A percentile compares a stretch with the other conserved stretches of the same genome.
These are phyloP conservation scores for Microsporum canis DNA, from an alignment of 2,329 filamentous ascomycete genomes.

Conservation along the genomic window DNA sequence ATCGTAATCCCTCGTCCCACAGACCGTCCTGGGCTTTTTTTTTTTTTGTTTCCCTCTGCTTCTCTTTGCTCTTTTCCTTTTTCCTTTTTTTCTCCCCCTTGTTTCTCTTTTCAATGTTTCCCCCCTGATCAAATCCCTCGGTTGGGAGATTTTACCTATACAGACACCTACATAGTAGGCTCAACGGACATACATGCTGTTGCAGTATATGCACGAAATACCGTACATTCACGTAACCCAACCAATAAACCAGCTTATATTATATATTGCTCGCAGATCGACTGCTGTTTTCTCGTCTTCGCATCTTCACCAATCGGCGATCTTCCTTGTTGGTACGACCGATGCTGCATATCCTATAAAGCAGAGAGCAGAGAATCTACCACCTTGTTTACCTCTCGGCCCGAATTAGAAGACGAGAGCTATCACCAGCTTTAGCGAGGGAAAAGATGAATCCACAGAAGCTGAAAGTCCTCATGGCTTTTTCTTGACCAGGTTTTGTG, in stretches of 20 bases:
- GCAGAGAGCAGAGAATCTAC: not conserved
- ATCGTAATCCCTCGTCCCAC: conserved; percentile 1
- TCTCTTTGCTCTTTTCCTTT: not conserved
- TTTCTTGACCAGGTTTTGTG: not conserved
- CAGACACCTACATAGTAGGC: not conserved
- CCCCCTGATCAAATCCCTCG: not conserved
- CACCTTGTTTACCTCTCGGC: not conserved
- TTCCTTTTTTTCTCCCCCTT: not conserved
- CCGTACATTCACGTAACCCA: not conserved
- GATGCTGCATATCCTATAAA: not conserved
- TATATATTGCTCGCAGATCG: not conserved
- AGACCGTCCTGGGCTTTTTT: not conserved
- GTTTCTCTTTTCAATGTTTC: not conserved
- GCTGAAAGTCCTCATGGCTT: not conserved
- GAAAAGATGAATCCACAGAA: not conserved
- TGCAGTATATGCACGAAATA: not conserved
- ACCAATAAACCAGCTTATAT: not conserved
- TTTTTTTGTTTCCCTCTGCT: not conserved
- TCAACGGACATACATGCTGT: not conserved
- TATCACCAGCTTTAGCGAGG: not conserved
- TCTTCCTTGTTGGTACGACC: not conserved
- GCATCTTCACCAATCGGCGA: conserved; percentile 3
- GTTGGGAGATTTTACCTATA: not conserved
- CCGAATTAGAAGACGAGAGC: not conserved
- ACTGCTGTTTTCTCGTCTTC: not conserved